Evolutionary conservation across 805 yeast genomes (phyloP).

Genomic region (Lachancea fermentati): DNA sequence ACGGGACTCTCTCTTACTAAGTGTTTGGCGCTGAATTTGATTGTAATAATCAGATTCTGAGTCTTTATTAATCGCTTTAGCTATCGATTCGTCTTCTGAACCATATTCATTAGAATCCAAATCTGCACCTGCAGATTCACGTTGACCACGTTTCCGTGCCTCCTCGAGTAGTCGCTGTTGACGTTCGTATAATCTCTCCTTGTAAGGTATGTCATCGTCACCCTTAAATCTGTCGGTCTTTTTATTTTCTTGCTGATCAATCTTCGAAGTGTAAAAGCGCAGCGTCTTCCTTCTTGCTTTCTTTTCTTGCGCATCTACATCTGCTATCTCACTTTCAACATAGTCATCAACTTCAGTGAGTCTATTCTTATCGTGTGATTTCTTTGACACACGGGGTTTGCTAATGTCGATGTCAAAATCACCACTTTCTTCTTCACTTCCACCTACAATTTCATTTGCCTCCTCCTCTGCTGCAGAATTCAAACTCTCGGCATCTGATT

Average conservation of each 20-base stretch:
- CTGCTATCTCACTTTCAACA: conserved; percentile 69
- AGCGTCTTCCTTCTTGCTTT: conserved; percentile 70
- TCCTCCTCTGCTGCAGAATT: conserved; percentile 21
- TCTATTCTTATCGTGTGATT: conserved; percentile 25
- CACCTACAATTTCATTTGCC: conserved; percentile 18
- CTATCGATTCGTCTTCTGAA: conserved; percentile 42
- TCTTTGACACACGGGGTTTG: conserved; percentile 46
- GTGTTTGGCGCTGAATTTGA: conserved; percentile 42
- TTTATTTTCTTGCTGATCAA: conserved; percentile 75
- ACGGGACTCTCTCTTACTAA: conserved; percentile 48
- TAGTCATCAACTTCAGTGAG: conserved; percentile 42
- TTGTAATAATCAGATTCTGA: conserved; percentile 58
- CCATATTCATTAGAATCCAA: conserved; percentile 47
- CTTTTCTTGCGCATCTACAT: conserved; percentile 83
- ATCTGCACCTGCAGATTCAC: conserved; percentile 49
- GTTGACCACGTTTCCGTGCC: conserved; percentile 78
- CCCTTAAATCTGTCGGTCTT: conserved; percentile 60
- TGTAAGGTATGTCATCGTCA: conserved; percentile 87
- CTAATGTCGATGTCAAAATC: conserved; percentile 49
- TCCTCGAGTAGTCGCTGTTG: conserved; percentile 82
- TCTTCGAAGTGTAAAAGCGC: conserved; percentile 94
- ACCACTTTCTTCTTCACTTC: conserved; percentile 26
- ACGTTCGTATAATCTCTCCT: conserved; percentile 84
- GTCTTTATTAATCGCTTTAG: conserved; percentile 38
- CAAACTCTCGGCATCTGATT: conserved; percentile 13